Evolutionary conservation across 495 filamentous ascomycete species (phyloP), one percentile per base, ranked within the genome.

Genomic region (Penicillium psychrofluorescens): DNA sequence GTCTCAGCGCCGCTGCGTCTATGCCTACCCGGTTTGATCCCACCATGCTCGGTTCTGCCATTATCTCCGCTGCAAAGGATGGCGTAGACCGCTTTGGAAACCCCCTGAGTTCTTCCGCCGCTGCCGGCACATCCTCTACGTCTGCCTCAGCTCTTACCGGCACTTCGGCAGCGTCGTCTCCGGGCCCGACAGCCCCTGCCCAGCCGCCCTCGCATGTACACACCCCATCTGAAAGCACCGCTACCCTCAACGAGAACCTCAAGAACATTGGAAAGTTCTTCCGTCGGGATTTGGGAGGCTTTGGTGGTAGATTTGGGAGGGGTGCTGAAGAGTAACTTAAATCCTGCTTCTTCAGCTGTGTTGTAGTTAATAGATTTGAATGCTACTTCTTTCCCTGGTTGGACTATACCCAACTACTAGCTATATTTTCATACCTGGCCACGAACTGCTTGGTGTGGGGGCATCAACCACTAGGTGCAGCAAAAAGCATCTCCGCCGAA

Each of bases 231-330:
- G 59, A 56, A 14, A 46, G 42, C 13, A 58, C 49, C 44, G 64
- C 73, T 13, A 64, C 75, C 7, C 71, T 95, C 43, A 91, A 95
- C 54, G 89, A 94, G 66, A 95, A 95, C 62, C 55, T 95, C 63
- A 88, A 85, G 74, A 95, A 86, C 63, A 85, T 98, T 60, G 92
- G 92, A 3, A 95, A 92, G 65, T 95, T 98, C 67, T 97, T 98
- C 69, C 79, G 84, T 39, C 66, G 91, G 42, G 92, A 98, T 69
- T 77, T 91, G 29, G 85, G 88, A 32, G 83, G 84, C 3, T 81
- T 97, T 63, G 84, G 87, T 8, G 79, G 84, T 8, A 68, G 86
- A 48, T 90, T 92, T 64, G 78, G 75, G 1, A 56, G 65, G 22
- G 54, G 61, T 8, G 49, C 53, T 15, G 68, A 71, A 35, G 70